Percentiles rank a stretch among this genome's conserved stretches.
Conservation (phyloP, 305 asterid genomes). For the Ajuga reptans region DNA sequence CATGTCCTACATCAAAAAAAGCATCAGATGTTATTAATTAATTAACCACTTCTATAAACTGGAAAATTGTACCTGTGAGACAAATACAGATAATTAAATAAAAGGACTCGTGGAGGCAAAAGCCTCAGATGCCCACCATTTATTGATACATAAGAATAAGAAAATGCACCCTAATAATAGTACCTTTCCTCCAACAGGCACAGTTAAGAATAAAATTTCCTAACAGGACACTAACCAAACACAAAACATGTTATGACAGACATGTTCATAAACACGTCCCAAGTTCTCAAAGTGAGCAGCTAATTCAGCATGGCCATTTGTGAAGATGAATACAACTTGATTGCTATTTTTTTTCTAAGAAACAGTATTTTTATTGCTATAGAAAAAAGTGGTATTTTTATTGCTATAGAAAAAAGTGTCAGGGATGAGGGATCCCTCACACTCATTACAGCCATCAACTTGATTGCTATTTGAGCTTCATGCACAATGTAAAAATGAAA, state of each 20-base stretch:
- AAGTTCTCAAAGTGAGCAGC: conserved; percentile 5
- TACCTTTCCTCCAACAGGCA: not conserved
- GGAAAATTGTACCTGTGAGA: conserved; percentile 13
- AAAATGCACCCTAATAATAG: not conserved
- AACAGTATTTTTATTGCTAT: too few species aligned
- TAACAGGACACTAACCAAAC: not conserved
- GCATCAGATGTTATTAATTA: conserved; percentile 12
- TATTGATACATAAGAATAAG: not conserved
- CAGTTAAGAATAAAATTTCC: conserved; percentile 5
- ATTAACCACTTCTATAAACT: not conserved
- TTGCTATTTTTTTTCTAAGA: too few species aligned
- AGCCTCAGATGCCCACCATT: not conserved
- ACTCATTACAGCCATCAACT: too few species aligned
- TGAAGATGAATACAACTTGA: not conserved
- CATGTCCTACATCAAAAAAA: conserved; percentile 62
- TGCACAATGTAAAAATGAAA: not conserved
- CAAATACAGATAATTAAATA: not conserved
- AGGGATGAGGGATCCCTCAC: too few species aligned
- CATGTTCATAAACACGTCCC: not conserved
- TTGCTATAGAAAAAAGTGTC: too few species aligned
- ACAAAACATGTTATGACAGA: not conserved
- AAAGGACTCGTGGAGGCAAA: not conserved
- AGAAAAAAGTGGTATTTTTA: too few species aligned
- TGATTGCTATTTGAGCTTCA: not conserved
- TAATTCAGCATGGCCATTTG: not conserved